Base-by-base conservation (phyloP, 2,329 filamentous ascomycete species). In the Phialocephala subalpina region DNA sequence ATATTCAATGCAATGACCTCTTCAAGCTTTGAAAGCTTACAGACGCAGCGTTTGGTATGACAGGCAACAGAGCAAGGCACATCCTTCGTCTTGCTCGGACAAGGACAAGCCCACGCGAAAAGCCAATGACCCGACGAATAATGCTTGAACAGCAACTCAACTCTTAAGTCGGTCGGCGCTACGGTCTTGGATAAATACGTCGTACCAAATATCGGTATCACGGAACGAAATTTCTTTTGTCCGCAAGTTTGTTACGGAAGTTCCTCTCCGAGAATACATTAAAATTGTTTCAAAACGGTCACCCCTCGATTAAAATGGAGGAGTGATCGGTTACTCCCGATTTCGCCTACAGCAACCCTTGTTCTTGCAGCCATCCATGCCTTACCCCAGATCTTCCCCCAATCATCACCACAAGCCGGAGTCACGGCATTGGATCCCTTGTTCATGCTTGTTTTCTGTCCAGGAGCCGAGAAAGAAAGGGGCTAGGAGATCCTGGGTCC, bases 221-320 rank as follows among this genome's bases (percentile, higher is more conserved):
- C 52, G 52, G 52, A 55, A 55, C 52, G 52, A 55, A 29, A 4
- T 33, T 55, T 55, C 52, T 55, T 55, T 55, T 55, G 22, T 33
- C 27, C 25, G 22, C 12, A 27, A 3, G 18, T 55, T n/a, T 35
- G 6, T n/a, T 20, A 14, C 52, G 52, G 52, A 55, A 55, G 25
- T 33, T 20, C 12, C 9, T 33, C 25, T 55, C 52, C 52, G 52
- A 55, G 27, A 55, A 55, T 55, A 55, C 18, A 55, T 29, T 55
- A 52, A 52, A 52, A 7, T 29, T 52, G 47, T 6, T 33, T 33
- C 9, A 33, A 33, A 33, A 33, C 29, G 29, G 20, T 11, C 29
- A 16, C 52, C 27, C 27, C 52, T 55, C 52, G 25, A 9, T 55
- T 55, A 33, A 53, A 25, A 25, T 20, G 47, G 47, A 52, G 47